A percentile compares a stretch with the other conserved stretches of the same genome.
Evolutionary conservation across 305 asterid species (phyloP).

Genomic region (Rubia tinctorum): DNA sequence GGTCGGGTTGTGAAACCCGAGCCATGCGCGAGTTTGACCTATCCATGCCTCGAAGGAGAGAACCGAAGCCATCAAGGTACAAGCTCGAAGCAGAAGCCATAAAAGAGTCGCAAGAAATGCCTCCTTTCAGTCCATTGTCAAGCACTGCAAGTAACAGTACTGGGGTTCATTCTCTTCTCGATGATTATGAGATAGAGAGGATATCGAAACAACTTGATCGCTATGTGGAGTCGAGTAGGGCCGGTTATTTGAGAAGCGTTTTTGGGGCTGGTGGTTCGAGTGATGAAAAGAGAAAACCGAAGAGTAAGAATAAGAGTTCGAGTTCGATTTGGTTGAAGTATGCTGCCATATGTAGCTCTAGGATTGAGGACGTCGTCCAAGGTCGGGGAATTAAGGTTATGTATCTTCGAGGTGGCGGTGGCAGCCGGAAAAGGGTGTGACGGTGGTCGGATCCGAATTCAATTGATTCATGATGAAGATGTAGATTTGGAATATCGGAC

Average conservation of each 20-base stretch:
- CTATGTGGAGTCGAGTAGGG: slow-evolving; percentile 37
- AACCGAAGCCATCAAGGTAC: slow-evolving; percentile 50
- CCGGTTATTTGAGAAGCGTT: neutral
- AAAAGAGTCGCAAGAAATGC: slow-evolving; percentile 8
- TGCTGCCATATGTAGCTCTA: slow-evolving; percentile 22
- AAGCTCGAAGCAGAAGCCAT: slow-evolving; percentile 43
- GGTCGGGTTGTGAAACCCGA: slow-evolving; percentile 39
- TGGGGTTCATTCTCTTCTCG: slow-evolving; percentile 41
- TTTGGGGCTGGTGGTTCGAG: neutral
- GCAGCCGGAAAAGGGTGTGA: slow-evolving; percentile 9
- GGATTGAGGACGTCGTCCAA: slow-evolving; percentile 16
- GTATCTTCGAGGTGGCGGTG: neutral
- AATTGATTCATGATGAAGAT: neutral
- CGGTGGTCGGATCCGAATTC: slow-evolving; percentile 14
- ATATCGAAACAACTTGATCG: slow-evolving; percentile 51
- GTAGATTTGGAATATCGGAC: neutral
- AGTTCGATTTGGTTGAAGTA: slow-evolving; percentile 18
- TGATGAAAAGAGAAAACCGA: neutral
- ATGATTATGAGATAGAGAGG: slow-evolving; percentile 59
- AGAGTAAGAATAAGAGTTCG: neutral
- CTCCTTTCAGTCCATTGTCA: slow-evolving; percentile 1
- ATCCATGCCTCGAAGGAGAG: slow-evolving; percentile 18
- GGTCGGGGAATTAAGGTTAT: slow-evolving; percentile 4
- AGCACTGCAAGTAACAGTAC: neutral
- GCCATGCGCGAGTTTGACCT: slow-evolving; percentile 31